Conservation (phyloP, 768 basidiomycete genomes). For the Boletus vinaceobasis region DNA sequence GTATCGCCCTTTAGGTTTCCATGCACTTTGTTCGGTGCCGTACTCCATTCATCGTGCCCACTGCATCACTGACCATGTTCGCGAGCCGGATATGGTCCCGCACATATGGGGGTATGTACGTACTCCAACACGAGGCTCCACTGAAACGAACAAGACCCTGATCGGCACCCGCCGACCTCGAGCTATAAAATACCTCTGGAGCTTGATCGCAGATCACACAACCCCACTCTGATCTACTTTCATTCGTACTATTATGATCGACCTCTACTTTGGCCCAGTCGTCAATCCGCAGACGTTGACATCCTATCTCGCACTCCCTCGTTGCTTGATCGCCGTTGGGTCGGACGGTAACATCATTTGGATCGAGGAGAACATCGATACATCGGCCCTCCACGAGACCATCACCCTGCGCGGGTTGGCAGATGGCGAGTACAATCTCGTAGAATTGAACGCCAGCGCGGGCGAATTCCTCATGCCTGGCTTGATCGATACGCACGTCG, state of each 20-base stretch:
- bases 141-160: slow-evolving; percentile 1
- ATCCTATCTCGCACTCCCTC: slow-evolving; percentile 44
- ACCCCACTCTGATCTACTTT: background rate
- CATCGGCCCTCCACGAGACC: slow-evolving; percentile 46
- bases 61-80: background rate
- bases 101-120: background rate
- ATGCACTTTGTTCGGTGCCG: background rate
- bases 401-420: slow-evolving; percentile 48
- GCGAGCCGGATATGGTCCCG: background rate
- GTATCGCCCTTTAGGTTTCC: background rate
- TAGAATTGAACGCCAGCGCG: slow-evolving; percentile 33
- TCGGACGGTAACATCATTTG: slow-evolving; percentile 59
- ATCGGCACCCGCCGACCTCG: background rate
- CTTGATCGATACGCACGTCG: slow-evolving; percentile 88
- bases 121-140: background rate
- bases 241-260: slow-evolving; percentile 15
- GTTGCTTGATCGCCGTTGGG: slow-evolving; percentile 53
- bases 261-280: slow-evolving; percentile 55
- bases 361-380: slow-evolving; percentile 59
- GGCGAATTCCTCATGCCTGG: slow-evolving; percentile 80
- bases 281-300: slow-evolving; percentile 49
- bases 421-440: slow-evolving; percentile 31
- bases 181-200: background rate
- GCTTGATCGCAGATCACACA: background rate
- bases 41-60: background rate